Evolutionary conservation across 2,329 filamentous ascomycete species (phyloP).

Genomic region (Aspergillus fumigatiaffinis): DNA sequence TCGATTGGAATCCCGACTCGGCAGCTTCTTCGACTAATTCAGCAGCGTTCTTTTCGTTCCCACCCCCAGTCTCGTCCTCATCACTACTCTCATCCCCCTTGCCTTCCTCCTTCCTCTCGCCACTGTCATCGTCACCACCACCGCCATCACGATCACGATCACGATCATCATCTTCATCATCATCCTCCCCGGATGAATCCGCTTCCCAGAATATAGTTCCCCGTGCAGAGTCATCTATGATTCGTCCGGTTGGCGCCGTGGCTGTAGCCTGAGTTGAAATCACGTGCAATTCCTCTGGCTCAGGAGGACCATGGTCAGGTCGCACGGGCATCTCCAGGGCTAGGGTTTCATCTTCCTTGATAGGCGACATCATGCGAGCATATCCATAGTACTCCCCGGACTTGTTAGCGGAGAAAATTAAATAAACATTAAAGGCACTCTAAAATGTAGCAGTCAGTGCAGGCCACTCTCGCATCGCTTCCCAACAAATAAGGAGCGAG

Average conservation of each 20-base stretch:
- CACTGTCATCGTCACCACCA: constrained; percentile 16
- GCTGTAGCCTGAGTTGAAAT: constrained; percentile 76
- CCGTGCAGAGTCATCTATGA: constrained; percentile 89
- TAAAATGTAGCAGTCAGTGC: constrained; percentile 32
- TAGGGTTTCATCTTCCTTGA: constrained; percentile 70
- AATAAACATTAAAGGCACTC: constrained; percentile 77
- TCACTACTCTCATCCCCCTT: constrained; percentile 31
- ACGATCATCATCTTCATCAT: constrained; percentile 26
- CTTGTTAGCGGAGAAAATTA: constrained; percentile 95
- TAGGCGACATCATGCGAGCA: constrained; percentile 81
- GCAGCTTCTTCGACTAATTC: constrained; percentile 43
- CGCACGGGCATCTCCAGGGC: constrained; percentile 67
- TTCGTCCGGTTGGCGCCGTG: constrained; percentile 73
- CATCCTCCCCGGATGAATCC: constrained; percentile 55
- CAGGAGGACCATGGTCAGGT: constrained; percentile 52
- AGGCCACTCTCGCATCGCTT: neutral
- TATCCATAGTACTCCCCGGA: constrained; percentile 97
- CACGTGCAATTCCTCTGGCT: constrained; percentile 69
- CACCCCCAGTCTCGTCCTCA: constrained; percentile 32
- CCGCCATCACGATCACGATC: no score
- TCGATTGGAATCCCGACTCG: constrained; percentile 57
- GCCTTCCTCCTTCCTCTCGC: constrained; percentile 16
- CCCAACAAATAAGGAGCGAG: neutral
- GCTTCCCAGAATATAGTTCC: constrained; percentile 97
- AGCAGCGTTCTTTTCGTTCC: constrained; percentile 45